Evolutionary conservation across 116 monocot species (phyloP), one percentile per base, ranked within the genome.

Genomic region (Trichopus zeylanicus): DNA sequence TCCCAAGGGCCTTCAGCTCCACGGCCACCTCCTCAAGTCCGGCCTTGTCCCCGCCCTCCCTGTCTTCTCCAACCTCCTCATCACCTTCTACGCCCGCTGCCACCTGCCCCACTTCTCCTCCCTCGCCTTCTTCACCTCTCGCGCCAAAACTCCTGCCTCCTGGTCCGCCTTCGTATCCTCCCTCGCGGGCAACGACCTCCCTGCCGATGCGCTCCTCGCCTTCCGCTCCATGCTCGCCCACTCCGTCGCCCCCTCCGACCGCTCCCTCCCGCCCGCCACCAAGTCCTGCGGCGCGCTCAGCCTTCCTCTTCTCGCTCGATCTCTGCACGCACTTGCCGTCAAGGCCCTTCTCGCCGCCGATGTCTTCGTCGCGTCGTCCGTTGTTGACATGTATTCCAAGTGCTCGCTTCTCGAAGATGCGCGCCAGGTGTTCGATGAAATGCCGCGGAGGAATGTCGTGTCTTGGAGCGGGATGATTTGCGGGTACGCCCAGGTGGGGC

Each of bases 41-140:
- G 84, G 87, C 69, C 7, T 4, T 62, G 29, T 69, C 51, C 72
- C 80, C 31, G 46, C 70, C 25, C n/a, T 72, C 46, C 23, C 51
- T 22, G 66, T 65, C 42, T 70, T 89, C 71, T 73, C 82, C 77
- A 90, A 86, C 70, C 81, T 87, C 64, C 85, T 98, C 84, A 87
- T 98, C 85, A 86, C 81, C 64, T 60, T 87, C 73, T 98, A 98
- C 82, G 65, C 88, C 66, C 81, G 78, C 63, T 85, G 77, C 88
- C 38, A 38, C 25, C 81, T 76, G 60, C 87, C 97, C 19, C 52
- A 55, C 58, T 75, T 74, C 75, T 81, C 91, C 75, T 73, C 24
- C 70, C 72, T 46, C 33, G 75, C 82, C 51, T 98, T 98, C 85
- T 65, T 70, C 53, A 79, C 84, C 67, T 64, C 61, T 61, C 75